phyloP scores from a whole-genome alignment of 2,329 filamentous ascomycete genomes.

The Corinectria fuckeliana region DNA sequence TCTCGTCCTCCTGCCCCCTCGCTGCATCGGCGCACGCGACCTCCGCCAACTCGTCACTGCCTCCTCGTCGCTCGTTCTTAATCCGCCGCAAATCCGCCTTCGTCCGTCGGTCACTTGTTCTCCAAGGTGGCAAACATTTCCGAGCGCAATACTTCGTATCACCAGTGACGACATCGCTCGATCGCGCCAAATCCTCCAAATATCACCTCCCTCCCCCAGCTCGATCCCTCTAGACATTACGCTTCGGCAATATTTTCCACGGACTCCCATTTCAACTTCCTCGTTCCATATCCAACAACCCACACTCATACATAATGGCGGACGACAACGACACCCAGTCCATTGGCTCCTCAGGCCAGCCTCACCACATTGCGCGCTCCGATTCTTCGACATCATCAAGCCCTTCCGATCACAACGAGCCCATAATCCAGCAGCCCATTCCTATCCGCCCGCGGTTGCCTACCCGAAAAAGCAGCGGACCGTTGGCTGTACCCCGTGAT shows the following conservation, averaged over 20 bases:
- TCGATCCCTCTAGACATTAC: background rate
- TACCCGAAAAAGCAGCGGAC: slow-evolving; percentile 80
- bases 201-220: background rate
- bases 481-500: slow-evolving; percentile 82
- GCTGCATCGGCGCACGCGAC: slow-evolving; percentile 19
- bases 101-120: background rate
- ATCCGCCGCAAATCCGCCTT: background rate
- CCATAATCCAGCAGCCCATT: slow-evolving; percentile 56
- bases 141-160: slow-evolving; percentile 1
- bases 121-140: slow-evolving; percentile 19
- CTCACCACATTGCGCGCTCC: slow-evolving; percentile 47
- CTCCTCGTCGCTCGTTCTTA: background rate
- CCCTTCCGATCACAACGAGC: slow-evolving; percentile 46
- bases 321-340: slow-evolving; percentile 35
- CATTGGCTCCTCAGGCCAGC: slow-evolving; percentile 33
- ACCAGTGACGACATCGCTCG: slow-evolving; percentile 18
- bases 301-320: slow-evolving; percentile 24
- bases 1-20: background rate
- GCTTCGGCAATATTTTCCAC: background rate
- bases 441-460: slow-evolving; percentile 70
- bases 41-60: slow-evolving; percentile 9
- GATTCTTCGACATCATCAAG: slow-evolving; percentile 45
- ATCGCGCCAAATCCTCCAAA: background rate
- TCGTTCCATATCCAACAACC: background rate
- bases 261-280: background rate